Conservation (phyloP, 371 early-diverging fungal genomes). For the Lichtheimia ornata region DNA sequence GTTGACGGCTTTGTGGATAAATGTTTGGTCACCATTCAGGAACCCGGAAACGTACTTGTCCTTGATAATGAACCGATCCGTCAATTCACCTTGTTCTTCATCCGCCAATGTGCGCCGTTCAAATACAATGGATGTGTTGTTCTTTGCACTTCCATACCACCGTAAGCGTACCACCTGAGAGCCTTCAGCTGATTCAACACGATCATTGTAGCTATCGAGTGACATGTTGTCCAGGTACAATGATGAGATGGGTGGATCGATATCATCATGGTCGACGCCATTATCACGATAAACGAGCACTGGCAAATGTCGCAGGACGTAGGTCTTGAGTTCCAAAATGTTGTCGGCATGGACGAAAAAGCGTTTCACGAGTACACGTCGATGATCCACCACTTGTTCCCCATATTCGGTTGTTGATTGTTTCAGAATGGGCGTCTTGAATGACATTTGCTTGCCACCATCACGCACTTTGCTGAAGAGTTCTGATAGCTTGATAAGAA, state of each 20-base stretch:
- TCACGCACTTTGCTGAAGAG: slow-evolving; percentile 89
- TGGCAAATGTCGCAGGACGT: slow-evolving; percentile 94
- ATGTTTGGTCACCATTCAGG: slow-evolving; percentile 75
- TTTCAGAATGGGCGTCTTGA: slow-evolving; percentile 29
- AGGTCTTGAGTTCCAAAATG: slow-evolving; percentile 94
- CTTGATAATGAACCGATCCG: slow-evolving; percentile 94
- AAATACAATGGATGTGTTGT: slow-evolving; percentile 73
- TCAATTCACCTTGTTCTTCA: slow-evolving; percentile 97
- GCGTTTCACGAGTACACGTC: slow-evolving; percentile 45
- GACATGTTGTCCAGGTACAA: slow-evolving; percentile 95
- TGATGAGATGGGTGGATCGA: slow-evolving; percentile 92
- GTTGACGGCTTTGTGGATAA: slow-evolving; percentile 70
- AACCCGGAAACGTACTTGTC: slow-evolving; percentile 92
- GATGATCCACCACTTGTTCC: slow-evolving; percentile 35
- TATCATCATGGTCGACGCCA: slow-evolving; percentile 62
- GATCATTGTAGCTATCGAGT: slow-evolving; percentile 90
- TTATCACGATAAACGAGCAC: slow-evolving; percentile 88
- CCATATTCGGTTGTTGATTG: background rate
- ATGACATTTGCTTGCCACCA: slow-evolving; percentile 68
- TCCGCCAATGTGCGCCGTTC: slow-evolving; percentile 98
- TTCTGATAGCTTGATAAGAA: slow-evolving; percentile 88
- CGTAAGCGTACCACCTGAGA: slow-evolving; percentile 92
- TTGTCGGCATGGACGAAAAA: slow-evolving; percentile 99
- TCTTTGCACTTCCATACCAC: slow-evolving; percentile 85
- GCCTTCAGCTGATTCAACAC: slow-evolving; percentile 90